Evolutionary conservation across 2,329 filamentous ascomycete genomes (phyloP).

Genomic region (Microcyclosporella mali): DNA sequence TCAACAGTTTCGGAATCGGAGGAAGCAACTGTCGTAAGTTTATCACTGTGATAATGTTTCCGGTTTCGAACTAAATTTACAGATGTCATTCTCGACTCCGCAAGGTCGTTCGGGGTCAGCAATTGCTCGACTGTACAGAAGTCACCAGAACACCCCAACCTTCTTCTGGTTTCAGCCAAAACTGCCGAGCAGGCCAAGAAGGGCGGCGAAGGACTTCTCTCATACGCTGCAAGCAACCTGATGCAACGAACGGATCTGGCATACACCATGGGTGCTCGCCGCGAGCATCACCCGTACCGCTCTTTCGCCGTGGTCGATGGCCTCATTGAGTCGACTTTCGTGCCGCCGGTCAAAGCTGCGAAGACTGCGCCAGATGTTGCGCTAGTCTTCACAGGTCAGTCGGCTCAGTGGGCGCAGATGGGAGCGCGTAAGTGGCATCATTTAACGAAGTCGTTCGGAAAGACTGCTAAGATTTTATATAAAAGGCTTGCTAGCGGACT

Average conservation of each 20-base stretch:
- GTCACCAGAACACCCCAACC: neutral
- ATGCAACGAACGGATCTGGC: constrained; percentile 1
- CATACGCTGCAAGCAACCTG: no score
- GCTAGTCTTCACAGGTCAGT: constrained; percentile 15
- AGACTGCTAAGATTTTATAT: neutral
- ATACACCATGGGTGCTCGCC: neutral
- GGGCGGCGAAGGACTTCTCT: neutral
- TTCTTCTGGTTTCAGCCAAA: neutral
- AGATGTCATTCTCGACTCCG: constrained; percentile 25
- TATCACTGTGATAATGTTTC: no score
- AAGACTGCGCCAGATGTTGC: neutral
- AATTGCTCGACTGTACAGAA: neutral
- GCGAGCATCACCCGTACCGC: constrained; percentile 1
- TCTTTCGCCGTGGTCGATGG: neutral
- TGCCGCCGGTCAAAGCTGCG: neutral
- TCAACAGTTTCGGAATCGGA: constrained; percentile 26
- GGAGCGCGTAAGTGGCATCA: constrained; percentile 17
- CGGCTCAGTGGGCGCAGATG: constrained; percentile 13
- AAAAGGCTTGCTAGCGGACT: no score
- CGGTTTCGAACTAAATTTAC: no score
- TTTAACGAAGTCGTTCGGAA: neutral
- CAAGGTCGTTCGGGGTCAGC: constrained; percentile 1
- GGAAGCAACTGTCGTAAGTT: no score
- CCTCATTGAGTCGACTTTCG: neutral
- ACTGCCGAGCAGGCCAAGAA: neutral